Percentiles rank a stretch among this genome's conserved stretches.
phyloP scores from a whole-genome alignment of 2,329 filamentous ascomycete species.

The Aspergillus sp. region DNA sequence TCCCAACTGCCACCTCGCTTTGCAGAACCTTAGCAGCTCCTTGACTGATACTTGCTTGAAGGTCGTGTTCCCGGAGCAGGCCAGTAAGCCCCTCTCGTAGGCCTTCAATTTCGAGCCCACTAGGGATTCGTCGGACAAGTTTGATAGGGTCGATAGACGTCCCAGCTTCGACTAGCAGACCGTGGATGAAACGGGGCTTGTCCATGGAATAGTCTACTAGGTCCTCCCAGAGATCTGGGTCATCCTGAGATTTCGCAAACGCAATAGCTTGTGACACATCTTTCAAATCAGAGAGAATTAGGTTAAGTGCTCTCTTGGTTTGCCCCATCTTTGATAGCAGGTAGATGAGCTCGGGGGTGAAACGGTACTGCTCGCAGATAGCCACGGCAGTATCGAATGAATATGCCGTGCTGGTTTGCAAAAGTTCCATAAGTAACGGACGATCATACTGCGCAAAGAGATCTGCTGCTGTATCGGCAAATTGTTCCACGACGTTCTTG shows the following conservation, averaged over 20 bases:
- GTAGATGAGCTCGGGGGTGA: conserved; percentile 90
- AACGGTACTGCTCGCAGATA: conserved; percentile 78
- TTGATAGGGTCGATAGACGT: conserved; percentile 91
- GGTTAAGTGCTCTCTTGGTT: conserved; percentile 83
- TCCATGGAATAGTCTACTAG: conserved; percentile 96
- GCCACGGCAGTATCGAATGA: conserved; percentile 71
- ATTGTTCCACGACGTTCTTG: conserved; percentile 73
- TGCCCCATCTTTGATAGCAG: conserved; percentile 93
- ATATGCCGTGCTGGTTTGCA: conserved; percentile 82
- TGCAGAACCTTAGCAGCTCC: conserved; percentile 84
- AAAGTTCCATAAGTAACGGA: conserved; percentile 77
- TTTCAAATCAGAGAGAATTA: conserved; percentile 90
- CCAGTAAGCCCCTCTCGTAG: conserved; percentile 82
- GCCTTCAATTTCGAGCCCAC: conserved; percentile 88
- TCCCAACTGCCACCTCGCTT: conserved; percentile 82
- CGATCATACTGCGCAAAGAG: conserved; percentile 85
- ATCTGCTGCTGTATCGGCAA: conserved; percentile 81
- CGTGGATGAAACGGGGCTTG: conserved; percentile 91
- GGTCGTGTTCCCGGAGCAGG: conserved; percentile 93
- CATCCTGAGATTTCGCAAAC: conserved; percentile 91
- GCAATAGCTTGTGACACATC: conserved; percentile 91
- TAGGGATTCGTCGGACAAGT: conserved; percentile 84
- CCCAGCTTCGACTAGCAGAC: conserved; percentile 87
- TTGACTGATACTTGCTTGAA: conserved; percentile 87
- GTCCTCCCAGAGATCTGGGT: conserved; percentile 92